Percentiles rank a stretch among this genome's conserved stretches.
Evolutionary conservation across 1,284 basidiomycete genomes (phyloP).

Genomic region (Moniliella sp.): DNA sequence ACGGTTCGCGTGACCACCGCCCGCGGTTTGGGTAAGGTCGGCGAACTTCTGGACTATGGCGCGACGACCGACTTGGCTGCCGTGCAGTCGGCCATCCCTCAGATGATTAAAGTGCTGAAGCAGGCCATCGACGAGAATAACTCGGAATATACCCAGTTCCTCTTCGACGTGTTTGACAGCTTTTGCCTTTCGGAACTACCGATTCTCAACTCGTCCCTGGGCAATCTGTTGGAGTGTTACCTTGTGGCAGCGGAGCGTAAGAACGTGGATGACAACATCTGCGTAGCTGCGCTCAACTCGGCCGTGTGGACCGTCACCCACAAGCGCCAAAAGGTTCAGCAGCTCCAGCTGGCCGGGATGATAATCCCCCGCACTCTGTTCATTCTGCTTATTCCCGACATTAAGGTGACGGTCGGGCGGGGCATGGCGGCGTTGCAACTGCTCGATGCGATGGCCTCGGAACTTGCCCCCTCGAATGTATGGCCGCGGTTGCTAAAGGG

Average conservation of each 20-base stretch:
- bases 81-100: slow-evolving; percentile 70
- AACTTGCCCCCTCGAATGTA: slow-evolving; percentile 79
- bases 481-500: slow-evolving; percentile 61
- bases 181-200: slow-evolving; percentile 77
- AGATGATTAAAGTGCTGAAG: slow-evolving; percentile 72
- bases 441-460: slow-evolving; percentile 77
- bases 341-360: slow-evolving; percentile 57
- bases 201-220: slow-evolving; percentile 66
- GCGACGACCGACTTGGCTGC: slow-evolving; percentile 74
- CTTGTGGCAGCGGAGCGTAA: slow-evolving; percentile 63
- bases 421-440: slow-evolving; percentile 82
- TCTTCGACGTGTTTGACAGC: slow-evolving; percentile 89
- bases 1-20: slow-evolving; percentile 75
- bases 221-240: slow-evolving; percentile 71
- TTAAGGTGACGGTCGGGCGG: slow-evolving; percentile 77
- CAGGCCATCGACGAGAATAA: slow-evolving; percentile 64
- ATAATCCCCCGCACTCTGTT: slow-evolving; percentile 83
- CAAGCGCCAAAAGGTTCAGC: slow-evolving; percentile 88
- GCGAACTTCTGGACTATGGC: slow-evolving; percentile 71
- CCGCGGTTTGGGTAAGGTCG: slow-evolving; percentile 65
- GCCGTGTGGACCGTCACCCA: slow-evolving; percentile 76
- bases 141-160: slow-evolving; percentile 60
- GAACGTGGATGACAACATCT: slow-evolving; percentile 55
- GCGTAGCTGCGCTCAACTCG: slow-evolving; percentile 76
- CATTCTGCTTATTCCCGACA: slow-evolving; percentile 69